phyloP scores from a whole-genome alignment of 345 rosid genomes.

The Pistacia integerrima region DNA sequence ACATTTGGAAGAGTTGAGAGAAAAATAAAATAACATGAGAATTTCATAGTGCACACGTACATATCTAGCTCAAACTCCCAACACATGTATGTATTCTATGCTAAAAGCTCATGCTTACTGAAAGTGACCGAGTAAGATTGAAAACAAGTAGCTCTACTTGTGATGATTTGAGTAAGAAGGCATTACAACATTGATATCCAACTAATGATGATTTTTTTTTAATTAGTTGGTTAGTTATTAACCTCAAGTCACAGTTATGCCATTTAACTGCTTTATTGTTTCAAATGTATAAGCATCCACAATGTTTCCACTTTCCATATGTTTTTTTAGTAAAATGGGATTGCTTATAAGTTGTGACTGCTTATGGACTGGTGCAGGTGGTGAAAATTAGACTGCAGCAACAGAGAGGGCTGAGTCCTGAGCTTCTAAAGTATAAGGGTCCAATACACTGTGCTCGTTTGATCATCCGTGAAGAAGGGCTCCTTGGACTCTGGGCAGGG shows the following conservation, averaged over 20 bases:
- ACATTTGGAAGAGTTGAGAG: neutral
- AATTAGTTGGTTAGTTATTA: neutral
- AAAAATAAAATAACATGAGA: neutral
- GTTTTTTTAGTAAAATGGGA: neutral
- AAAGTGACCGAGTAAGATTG: neutral
- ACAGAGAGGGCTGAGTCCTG: slow-evolving; percentile 82
- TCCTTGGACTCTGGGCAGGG: slow-evolving; percentile 93
- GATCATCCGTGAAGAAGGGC: slow-evolving; percentile 72
- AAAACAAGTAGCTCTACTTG: neutral
- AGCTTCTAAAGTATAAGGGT: slow-evolving; percentile 85
- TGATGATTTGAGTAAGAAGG: neutral
- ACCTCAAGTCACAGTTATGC: neutral
- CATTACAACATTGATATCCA: neutral
- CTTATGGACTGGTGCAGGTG: slow-evolving; percentile 51
- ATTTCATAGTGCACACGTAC: no score
- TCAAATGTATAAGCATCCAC: neutral
- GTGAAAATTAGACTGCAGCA: slow-evolving; percentile 96
- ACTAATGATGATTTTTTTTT: neutral
- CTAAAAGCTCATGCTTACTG: neutral
- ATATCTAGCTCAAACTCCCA: neutral
- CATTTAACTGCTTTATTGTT: neutral
- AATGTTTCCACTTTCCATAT: neutral
- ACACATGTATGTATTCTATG: neutral
- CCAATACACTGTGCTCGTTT: slow-evolving; percentile 82
- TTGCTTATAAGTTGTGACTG: slow-evolving; percentile 16